A percentile compares a stretch with the other conserved stretches of the same genome.
Evolutionary conservation across 1,284 basidiomycete species (phyloP).

Genomic region (Trametes hirsuta): DNA sequence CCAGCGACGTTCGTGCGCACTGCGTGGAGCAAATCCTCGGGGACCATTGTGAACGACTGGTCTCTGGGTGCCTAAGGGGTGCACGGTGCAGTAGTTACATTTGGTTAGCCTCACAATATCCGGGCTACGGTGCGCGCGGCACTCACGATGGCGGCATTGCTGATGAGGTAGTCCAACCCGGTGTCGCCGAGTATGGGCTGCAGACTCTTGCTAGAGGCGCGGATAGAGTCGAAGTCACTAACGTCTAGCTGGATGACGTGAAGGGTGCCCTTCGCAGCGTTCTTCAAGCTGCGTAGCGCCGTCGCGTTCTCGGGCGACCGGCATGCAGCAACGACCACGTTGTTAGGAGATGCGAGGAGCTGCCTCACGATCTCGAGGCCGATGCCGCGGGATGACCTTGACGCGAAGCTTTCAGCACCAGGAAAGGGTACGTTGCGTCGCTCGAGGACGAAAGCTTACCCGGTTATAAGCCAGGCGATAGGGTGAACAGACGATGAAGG

Average conservation of each 20-base stretch:
- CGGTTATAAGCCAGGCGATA: neutral
- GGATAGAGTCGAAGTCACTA: constrained; percentile 18
- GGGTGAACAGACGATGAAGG: neutral
- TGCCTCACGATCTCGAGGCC: constrained; percentile 39
- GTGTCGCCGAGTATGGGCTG: constrained; percentile 11
- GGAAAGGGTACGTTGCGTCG: neutral
- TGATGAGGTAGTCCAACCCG: constrained; percentile 42
- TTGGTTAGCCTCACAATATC: neutral
- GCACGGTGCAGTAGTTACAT: neutral
- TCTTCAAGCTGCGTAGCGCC: constrained; percentile 28
- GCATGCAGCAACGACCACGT: constrained; percentile 40
- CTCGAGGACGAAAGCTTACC: neutral
- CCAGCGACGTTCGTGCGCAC: constrained; percentile 39
- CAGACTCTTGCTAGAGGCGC: neutral
- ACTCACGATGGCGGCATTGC: constrained; percentile 41
- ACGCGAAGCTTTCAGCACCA: no score
- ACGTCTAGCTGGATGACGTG: constrained; percentile 38
- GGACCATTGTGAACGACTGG: constrained; percentile 30
- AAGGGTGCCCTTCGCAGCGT: constrained; percentile 24
- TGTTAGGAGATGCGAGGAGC: constrained; percentile 31
- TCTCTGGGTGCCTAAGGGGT: constrained; percentile 26
- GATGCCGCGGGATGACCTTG: constrained; percentile 40
- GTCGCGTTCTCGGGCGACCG: constrained; percentile 34
- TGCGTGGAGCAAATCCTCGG: constrained; percentile 19
- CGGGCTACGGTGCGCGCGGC: neutral